Base-by-base conservation (phyloP, 2,329 filamentous ascomycete species). In the Tolypocladium guangdongense region DNA sequence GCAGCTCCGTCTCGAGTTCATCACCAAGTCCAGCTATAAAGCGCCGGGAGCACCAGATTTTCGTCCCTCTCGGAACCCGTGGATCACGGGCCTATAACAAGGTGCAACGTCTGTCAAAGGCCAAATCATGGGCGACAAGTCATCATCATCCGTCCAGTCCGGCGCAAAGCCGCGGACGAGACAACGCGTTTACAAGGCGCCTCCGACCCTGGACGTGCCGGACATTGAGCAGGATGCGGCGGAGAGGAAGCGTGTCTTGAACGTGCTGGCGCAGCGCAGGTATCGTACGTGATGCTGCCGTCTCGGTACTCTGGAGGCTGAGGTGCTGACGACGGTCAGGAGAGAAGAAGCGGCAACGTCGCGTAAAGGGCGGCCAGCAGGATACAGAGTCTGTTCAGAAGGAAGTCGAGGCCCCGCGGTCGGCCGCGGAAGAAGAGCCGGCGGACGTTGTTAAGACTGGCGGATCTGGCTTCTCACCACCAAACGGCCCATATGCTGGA, bases 231-330 rank as follows among this genome's bases (percentile, higher is more conserved):
- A 78, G 24, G 71, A 81, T 64, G 74, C 77, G 1, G 66, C 71
- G 3, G 77, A 81, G 63, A 68, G 78, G 24, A 81, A 80, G 61
- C 68, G 78, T 12, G 68, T 79, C 1, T 57, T 81, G 24, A 80
- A 80, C 52, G 74, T 81, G 11, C 63, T 81, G 37, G 77, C 78
- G 1, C 78, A 81, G 56, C 70, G 78, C 47, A 68, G 78, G 66
- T 81, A 81, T 53, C 67, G 76, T 77, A 18, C 14, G 27, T 46
- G 22, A 45, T 27, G 12, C 41, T n/a, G 41, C 38, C 24, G 10
- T 27, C 12, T 27, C 8, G 14, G n/a, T 6, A 2, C 41, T 5
- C 41, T 18, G 12, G 7, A 11, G 24, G 5, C 16, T 30, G 41
- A 5, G 41, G n/a, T 45, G 41, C 24, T 45, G 16, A 45, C 41